Base-by-base conservation (phyloP, 2,329 filamentous ascomycete species). In the Calonectria naviculata region DNA sequence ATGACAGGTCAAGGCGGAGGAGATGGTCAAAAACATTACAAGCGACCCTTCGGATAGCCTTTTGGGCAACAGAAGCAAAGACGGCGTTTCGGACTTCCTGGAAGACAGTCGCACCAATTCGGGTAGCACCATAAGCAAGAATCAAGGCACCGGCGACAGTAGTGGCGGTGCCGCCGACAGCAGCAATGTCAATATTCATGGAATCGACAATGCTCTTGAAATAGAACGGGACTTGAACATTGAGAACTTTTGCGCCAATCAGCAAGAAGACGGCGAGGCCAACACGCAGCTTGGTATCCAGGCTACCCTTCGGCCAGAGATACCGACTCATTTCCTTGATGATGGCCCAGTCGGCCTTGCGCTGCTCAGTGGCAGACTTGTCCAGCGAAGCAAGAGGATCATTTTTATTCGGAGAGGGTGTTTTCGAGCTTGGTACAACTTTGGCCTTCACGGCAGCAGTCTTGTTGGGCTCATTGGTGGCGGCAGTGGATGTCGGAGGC, bases 201-300 rank as follows among this genome's bases (percentile, higher is more conserved):
- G 94, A 92, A 83, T 99, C 97, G 47, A 99, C 94, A 74, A 99
- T 98, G 83, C 87, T 95, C 87, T 98, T 98, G 87, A 99, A 99
- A 87, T 98, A 99, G 82, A 99, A 99, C 0, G 97, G 97, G 56
- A 99, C 95, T 85, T 99, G 95, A 19, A 99, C 97, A 83, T 98
- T 99, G 79, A 99, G 87, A 60, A 97, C 91, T 88, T 99, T 99
- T 81, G 95, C 95, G 70, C 95, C 94, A 26, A 99, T 85, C 42
- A 99, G 88, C 73, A 99, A 85, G 9, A 89, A 91, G 4, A 99
- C 89, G n/a, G 96, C 95, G 58, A 97, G 85, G 13, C 93, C 90
- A 38, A 99, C 97, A 73, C 97, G 92, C 73, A 95, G 85, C 81
- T 97, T 94, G 4, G 95, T 97, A 49, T 81, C 80, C 58, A 82